Conservation (phyloP, 768 basidiomycete genomes). For the Phaeotremella skinneri region DNA sequence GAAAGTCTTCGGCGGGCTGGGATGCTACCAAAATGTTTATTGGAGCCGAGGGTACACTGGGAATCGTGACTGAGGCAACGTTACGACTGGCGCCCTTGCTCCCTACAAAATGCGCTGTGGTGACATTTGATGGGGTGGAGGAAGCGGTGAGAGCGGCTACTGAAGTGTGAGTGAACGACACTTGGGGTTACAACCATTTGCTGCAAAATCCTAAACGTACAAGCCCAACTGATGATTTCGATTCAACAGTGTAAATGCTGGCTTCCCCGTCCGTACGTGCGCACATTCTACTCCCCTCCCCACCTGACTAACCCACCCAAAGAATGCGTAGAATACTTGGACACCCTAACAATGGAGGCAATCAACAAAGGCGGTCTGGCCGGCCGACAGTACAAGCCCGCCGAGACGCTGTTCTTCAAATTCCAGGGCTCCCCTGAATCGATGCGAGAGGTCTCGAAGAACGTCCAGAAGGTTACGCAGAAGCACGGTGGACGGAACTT, state of each 20-base stretch:
- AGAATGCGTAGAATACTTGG: constrained; percentile 87
- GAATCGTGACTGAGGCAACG: constrained; percentile 88
- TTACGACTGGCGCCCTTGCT: constrained; percentile 74
- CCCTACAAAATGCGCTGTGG: constrained; percentile 83
- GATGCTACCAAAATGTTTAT: constrained; percentile 85
- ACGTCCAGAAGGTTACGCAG: constrained; percentile 63
- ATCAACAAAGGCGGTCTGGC: constrained; percentile 67
- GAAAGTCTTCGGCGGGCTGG: constrained; percentile 81
- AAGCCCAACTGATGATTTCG: background rate
- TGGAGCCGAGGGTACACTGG: constrained; percentile 84
- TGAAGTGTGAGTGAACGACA: constrained; percentile 58
- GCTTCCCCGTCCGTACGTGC: constrained; percentile 69
- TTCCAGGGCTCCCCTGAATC: constrained; percentile 71
- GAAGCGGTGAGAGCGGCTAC: constrained; percentile 76
- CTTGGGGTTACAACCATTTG: background rate
- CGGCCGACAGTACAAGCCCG: constrained; percentile 62
- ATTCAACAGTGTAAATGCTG: constrained; percentile 58
- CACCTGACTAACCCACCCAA: constrained; percentile 6
- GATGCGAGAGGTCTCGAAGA: constrained; percentile 59
- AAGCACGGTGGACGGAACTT: constrained; percentile 69
- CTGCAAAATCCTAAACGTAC: background rate
- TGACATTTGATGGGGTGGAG: constrained; percentile 76
- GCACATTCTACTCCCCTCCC: constrained; percentile 9
- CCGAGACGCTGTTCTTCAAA: constrained; percentile 86
- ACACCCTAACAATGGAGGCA: constrained; percentile 71